These are phyloP conservation scores for Aspergillus sclerotialis DNA, from an alignment of 2,329 filamentous ascomycete genomes.

Conservation along the genomic window DNA sequence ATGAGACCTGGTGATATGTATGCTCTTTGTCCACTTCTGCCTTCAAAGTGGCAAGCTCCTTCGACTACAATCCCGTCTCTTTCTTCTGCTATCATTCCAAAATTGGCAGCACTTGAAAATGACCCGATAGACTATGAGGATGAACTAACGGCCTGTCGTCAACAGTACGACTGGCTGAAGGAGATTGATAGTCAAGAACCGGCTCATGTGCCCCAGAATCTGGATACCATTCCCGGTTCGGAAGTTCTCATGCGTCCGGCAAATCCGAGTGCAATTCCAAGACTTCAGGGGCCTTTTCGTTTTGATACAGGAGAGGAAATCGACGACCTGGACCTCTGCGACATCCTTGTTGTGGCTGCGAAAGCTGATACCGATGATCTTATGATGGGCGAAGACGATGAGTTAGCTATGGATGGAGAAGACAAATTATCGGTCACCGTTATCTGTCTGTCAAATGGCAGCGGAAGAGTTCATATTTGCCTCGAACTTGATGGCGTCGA, in stretches of 20 bases:
- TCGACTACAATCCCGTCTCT: conserved; percentile 73
- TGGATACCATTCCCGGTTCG: conserved; percentile 33
- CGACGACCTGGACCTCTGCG: conserved; percentile 52
- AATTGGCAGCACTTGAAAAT: conserved; percentile 44
- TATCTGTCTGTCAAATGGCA: conserved; percentile 51
- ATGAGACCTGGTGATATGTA: conserved; percentile 93
- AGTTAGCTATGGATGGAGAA: conserved; percentile 36
- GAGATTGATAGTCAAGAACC: conserved; percentile 51
- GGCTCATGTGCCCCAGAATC: conserved; percentile 28
- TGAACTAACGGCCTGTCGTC: conserved; percentile 41
- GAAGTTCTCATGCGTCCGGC: conserved; percentile 52
- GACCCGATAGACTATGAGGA: conserved; percentile 38
- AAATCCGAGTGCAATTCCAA: conserved; percentile 49
- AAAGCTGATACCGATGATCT: conserved; percentile 47
- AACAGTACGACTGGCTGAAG: conserved; percentile 55
- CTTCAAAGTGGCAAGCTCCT: conserved; percentile 75
- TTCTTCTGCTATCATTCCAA: conserved; percentile 73
- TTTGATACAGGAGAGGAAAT: conserved; percentile 44
- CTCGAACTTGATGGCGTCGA: conserved; percentile 57
- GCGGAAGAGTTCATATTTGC: conserved; percentile 51
- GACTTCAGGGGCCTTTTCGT: conserved; percentile 56
- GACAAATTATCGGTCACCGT: conserved; percentile 50
- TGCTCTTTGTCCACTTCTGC: conserved; percentile 82
- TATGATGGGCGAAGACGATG: conserved; percentile 45
- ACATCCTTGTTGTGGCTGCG: conserved; percentile 52